These are phyloP conservation scores for Fusarium oligoseptatum DNA, from an alignment of 2,329 filamentous ascomycete species.

Conservation along the genomic window DNA sequence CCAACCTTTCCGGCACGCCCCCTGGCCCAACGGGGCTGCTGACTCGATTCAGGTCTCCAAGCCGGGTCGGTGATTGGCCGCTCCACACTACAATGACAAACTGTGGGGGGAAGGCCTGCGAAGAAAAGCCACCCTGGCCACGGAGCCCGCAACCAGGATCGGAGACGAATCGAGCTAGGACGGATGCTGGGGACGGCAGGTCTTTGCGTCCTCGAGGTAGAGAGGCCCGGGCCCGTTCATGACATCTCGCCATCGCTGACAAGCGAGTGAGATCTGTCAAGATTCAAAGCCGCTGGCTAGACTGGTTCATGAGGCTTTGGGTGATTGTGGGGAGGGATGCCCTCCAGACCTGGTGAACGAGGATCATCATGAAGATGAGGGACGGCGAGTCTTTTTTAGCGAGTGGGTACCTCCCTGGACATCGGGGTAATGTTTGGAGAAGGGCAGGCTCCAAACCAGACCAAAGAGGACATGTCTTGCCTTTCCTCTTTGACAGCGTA, in stretches of 20 bases:
- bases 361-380: constrained; percentile 19
- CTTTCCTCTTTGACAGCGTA: not conserved
- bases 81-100: constrained; percentile 46
- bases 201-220: constrained; percentile 24
- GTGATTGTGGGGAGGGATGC: constrained; percentile 16
- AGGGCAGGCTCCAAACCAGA: not conserved
- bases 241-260: constrained; percentile 12
- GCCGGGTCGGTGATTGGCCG: constrained; percentile 40
- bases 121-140: not conserved
- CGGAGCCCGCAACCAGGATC: constrained; percentile 26
- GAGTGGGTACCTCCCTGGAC: constrained; percentile 21
- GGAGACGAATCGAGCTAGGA: constrained; percentile 38
- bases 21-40: constrained; percentile 28
- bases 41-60: constrained; percentile 39
- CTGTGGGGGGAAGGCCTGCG: constrained; percentile 35
- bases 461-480: not conserved
- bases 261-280: constrained; percentile 20
- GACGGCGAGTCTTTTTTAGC: constrained; percentile 14
- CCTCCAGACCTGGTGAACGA: not conserved
- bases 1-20: constrained; percentile 36
- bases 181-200: constrained; percentile 33
- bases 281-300: constrained; percentile 8
- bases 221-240: constrained; percentile 13
- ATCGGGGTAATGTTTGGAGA: constrained; percentile 38
- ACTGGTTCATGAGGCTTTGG: constrained; percentile 8